Conservation (phyloP, 1,284 basidiomycete genomes). For the Tylopilus sp. region DNA sequence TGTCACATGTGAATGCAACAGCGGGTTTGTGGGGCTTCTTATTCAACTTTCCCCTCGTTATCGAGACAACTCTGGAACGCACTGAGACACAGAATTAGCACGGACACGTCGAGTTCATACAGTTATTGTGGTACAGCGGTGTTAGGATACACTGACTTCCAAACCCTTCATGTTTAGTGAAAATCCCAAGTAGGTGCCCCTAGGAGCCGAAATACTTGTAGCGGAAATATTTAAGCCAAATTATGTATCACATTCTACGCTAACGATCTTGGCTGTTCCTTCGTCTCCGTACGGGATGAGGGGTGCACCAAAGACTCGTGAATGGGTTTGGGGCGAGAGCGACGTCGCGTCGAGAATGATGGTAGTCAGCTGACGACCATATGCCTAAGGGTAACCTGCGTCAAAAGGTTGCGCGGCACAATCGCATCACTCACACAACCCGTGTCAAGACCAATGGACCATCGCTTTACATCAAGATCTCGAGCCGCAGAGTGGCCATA, state of each 20-base stretch:
- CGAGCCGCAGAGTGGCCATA: conserved; percentile 80
- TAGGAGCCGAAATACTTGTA: too few relatives aligned
- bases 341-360: conserved; percentile 47
- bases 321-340: conserved; percentile 4
- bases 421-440: conserved; percentile 60
- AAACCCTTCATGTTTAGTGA: too few relatives aligned
- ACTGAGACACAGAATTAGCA: background rate
- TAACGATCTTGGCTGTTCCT: conserved; percentile 34
- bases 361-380: conserved; percentile 51
- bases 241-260: conserved; percentile 32
- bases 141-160: too few relatives aligned
- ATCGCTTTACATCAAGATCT: conserved; percentile 74
- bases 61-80: conserved; percentile 14
- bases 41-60: conserved; percentile 13
- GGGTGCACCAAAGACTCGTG: background rate
- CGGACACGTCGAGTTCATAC: too few relatives aligned
- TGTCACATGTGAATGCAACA: too few relatives aligned
- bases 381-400: conserved; percentile 36
- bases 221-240: background rate
- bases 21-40: conserved; percentile 13
- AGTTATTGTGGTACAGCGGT: too few relatives aligned
- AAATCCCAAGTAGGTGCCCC: background rate
- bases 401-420: background rate
- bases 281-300: conserved; percentile 30
- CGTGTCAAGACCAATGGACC: conserved; percentile 77